Percentiles rank a stretch among this genome's conserved stretches.
These are phyloP conservation scores for Agaricus blazei DNA, from an alignment of 768 basidiomycete genomes.

Conservation along the genomic window DNA sequence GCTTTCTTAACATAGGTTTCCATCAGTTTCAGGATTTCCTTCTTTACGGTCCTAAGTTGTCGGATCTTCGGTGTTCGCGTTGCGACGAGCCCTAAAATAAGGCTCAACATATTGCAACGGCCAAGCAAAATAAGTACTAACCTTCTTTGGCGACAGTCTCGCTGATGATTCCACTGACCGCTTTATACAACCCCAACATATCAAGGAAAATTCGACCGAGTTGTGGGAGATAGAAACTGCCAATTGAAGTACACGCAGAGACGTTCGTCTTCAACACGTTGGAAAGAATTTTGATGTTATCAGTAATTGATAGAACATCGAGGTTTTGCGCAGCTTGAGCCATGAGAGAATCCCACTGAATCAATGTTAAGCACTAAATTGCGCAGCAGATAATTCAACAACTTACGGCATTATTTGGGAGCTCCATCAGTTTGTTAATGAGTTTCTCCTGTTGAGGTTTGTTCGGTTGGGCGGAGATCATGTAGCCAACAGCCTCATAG, in stretches of 20 bases:
- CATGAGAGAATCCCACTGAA: constrained; percentile 96
- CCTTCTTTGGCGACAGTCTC: constrained; percentile 86
- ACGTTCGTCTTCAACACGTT: constrained; percentile 99
- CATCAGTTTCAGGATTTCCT: constrained; percentile 95
- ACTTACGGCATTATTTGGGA: constrained; percentile 92
- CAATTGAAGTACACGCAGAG: constrained; percentile 94
- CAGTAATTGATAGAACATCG: constrained; percentile 84
- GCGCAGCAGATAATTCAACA: neutral
- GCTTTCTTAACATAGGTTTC: constrained; percentile 98
- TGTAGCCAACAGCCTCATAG: constrained; percentile 98
- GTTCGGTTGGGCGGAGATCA: constrained; percentile 99
- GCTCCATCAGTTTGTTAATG: constrained; percentile 92
- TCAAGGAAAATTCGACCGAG: constrained; percentile 94
- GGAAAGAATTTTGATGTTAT: constrained; percentile 94
- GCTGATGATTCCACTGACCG: constrained; percentile 94
- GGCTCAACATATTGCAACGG: constrained; percentile 7
- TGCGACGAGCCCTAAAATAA: constrained; percentile 67
- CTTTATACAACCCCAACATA: constrained; percentile 97
- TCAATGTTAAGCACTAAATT: constrained; percentile 6
- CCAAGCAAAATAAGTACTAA: constrained; percentile 21
- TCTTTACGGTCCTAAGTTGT: constrained; percentile 93
- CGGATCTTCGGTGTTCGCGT: constrained; percentile 97
- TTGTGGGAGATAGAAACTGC: constrained; percentile 96
- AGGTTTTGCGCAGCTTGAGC: constrained; percentile 88
- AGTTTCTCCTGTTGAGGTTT: constrained; percentile 95